Base-by-base conservation (phyloP, 2,329 filamentous ascomycete genomes). In the Fusarium subtropicale region DNA sequence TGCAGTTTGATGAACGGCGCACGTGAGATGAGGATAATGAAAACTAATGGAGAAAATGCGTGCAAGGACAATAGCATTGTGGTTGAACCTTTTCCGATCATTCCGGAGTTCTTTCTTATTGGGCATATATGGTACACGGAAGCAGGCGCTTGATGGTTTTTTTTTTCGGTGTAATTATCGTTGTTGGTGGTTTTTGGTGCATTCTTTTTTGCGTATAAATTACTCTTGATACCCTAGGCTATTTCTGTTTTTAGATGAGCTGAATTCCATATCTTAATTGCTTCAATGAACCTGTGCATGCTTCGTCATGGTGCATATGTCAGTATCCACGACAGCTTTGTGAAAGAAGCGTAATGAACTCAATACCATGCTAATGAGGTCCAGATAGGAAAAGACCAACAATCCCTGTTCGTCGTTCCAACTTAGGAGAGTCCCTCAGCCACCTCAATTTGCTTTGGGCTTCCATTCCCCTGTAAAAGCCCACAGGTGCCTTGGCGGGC, bases 201-300 rank as follows among this genome's bases (percentile, higher is more conserved):
- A 39, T 51, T 39, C 42, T 52, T 56, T 66, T 66, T 57, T 59
- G 59, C 51, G 48, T 59, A 67, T 69, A 69, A 68, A 63, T 59
- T 66, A 66, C 54, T 68, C 56, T 71, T 71, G 69, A 71, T 71
- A 71, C 69, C 69, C 69, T 72, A 60, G 55, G 41, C 55, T 68
- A 68, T 56, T 62, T 69, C 46, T 38, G 39, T 59, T 44, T 41
- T 46, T 64, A 64, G 62, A 69, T 52, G 42, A 60, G 48, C 50
- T 30, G 34, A 66, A 63, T 70, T 57, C 31, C 56, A 46, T 58
- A 20, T 46, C 47, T 45, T 42, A 30, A 45, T 36, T 59, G 28
- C 42, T 42, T 60, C 28, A 31, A 30, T 16, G 18, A 33, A 22
- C 9, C 28, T 30, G 22, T 45, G n/a, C 44, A 51, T 39, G 16